phyloP scores from a whole-genome alignment of 1,284 basidiomycete genomes.

The Cutaneotrichosporon dermatis region DNA sequence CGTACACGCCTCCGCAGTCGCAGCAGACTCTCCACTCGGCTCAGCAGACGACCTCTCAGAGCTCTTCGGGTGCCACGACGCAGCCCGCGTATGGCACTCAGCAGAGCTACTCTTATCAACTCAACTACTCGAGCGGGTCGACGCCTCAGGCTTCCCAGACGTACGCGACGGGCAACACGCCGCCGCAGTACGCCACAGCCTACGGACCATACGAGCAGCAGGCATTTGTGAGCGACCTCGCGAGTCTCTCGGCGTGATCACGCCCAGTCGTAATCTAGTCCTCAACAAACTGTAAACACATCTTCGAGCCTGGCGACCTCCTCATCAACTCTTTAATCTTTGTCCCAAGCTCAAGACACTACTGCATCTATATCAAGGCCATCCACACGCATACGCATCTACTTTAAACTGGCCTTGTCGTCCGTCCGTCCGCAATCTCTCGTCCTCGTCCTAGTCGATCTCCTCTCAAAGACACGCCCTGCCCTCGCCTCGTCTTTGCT shows the following conservation, averaged over 20 bases:
- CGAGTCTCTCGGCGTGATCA: slow-evolving; percentile 11
- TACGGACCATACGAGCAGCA: slow-evolving; percentile 12
- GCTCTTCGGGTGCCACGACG: neutral
- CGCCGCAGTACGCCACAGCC: slow-evolving; percentile 4
- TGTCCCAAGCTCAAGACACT: no score
- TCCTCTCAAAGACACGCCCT: no score
- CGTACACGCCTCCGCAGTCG: slow-evolving; percentile 4
- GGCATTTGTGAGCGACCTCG: slow-evolving; percentile 14
- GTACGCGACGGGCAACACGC: slow-evolving; percentile 3
- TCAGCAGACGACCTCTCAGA: neutral
- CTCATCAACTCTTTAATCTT: no score
- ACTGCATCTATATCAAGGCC: no score
- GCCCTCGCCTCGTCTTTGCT: no score
- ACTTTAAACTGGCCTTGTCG: no score
- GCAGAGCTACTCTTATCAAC: slow-evolving; percentile 3
- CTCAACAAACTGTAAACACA: neutral
- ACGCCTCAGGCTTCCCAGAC: neutral
- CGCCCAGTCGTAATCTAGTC: neutral
- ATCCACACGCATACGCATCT: no score
- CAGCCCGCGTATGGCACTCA: neutral
- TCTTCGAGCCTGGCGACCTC: no score
- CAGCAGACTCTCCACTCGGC: slow-evolving; percentile 6
- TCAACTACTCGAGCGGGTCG: slow-evolving; percentile 1
- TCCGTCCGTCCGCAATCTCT: no score
- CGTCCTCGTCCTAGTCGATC: no score